Conservation (phyloP, 768 basidiomycete species). For the Tulasnella sp. region DNA sequence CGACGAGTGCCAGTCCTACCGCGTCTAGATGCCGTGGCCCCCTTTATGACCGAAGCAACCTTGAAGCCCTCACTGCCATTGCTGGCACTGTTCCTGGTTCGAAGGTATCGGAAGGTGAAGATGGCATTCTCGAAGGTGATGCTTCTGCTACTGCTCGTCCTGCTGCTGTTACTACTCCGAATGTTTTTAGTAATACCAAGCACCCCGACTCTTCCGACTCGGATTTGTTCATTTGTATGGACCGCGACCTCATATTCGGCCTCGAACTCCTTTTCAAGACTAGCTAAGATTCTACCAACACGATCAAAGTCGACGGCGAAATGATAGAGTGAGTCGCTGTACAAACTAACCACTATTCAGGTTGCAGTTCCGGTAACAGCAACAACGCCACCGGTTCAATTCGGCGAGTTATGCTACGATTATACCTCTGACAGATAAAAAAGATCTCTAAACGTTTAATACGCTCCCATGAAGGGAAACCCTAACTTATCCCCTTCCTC, state of each 20-base stretch:
- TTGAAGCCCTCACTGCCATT: slow-evolving; percentile 9
- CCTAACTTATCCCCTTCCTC: too few species aligned
- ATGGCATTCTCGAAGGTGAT: background rate
- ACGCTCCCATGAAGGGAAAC: too few species aligned
- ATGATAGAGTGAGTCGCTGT: background rate
- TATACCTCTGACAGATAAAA: too few species aligned
- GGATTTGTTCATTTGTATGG: background rate
- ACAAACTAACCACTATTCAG: slow-evolving; percentile 44
- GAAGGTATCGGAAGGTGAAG: background rate
- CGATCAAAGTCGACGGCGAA: background rate
- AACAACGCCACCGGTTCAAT: too few species aligned
- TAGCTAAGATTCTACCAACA: background rate
- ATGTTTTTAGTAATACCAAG: background rate
- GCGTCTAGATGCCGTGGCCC: background rate
- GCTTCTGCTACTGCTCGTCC: background rate
- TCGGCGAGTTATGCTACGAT: too few species aligned
- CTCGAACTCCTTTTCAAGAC: background rate
- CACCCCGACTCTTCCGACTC: background rate
- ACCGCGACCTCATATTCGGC: background rate
- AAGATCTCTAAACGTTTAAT: too few species aligned
- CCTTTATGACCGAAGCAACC: background rate
- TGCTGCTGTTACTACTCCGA: background rate
- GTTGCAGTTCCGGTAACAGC: slow-evolving; percentile 43
- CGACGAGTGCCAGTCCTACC: background rate
- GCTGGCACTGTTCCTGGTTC: background rate